phyloP scores from a whole-genome alignment of 2,329 filamentous ascomycete genomes.

The Aspergillus ruber region DNA sequence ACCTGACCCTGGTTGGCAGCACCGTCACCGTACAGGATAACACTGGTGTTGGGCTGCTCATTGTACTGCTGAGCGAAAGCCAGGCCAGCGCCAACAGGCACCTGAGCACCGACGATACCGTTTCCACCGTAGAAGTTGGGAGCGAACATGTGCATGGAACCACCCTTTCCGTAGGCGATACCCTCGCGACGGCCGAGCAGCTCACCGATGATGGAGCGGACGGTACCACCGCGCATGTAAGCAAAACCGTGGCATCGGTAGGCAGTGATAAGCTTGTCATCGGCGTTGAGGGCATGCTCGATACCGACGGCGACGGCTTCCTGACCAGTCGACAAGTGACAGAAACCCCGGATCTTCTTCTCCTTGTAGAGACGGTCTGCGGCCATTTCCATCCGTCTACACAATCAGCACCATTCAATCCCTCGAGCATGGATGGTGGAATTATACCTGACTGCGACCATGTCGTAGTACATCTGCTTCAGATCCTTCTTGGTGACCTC shows the following conservation, averaged over 20 bases:
- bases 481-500: constrained; percentile 95
- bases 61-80: constrained; percentile 97
- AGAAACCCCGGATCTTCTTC: constrained; percentile 99
- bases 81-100: constrained; percentile 91
- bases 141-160: constrained; percentile 99
- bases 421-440: too few relatives aligned
- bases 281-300: constrained; percentile 85
- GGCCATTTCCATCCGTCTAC: constrained; percentile 98
- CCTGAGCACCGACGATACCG: constrained; percentile 97
- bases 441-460: constrained; percentile 81
- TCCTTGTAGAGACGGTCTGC: constrained; percentile 99
- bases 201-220: constrained; percentile 93
- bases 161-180: constrained; percentile 97
- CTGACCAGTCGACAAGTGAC: constrained; percentile 94
- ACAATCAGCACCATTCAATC: constrained; percentile 22
- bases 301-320: constrained; percentile 97
- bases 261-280: constrained; percentile 92
- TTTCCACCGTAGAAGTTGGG: constrained; percentile 98
- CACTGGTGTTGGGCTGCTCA: constrained; percentile 73
- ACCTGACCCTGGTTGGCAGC: constrained; percentile 99
- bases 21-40: constrained; percentile 95
- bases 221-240: constrained; percentile 84
- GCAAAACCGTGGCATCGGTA: constrained; percentile 99
- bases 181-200: constrained; percentile 90
- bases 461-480: constrained; percentile 98